Base-by-base conservation (phyloP, 2,329 filamentous ascomycete genomes). In the Fusarium pseudoanthophilum region DNA sequence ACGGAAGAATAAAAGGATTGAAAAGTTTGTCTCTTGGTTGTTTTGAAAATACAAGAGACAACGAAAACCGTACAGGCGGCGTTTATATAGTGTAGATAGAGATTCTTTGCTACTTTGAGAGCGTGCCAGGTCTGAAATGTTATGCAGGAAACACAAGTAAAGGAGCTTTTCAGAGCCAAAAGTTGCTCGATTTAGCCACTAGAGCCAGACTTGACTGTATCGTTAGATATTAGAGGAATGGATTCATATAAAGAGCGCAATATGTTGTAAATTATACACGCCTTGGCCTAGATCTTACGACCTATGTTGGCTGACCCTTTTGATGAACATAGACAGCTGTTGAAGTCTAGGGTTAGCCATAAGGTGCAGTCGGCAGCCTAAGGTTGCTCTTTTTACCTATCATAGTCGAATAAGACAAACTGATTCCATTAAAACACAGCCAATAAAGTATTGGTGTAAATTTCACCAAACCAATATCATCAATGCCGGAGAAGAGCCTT, bases 21-120 rank as follows among this genome's bases (percentile, higher is more conserved):
- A 18, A 46, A 59, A 37, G 16, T 11, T 26, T 55, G 26, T 42
- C 49, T 56, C 45, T 57, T 51, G 16, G 40, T 32, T 43, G 48
- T 21, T 42, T 49, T 26, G 45, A 57, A 28, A 28, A 60, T 56
- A 57, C 49, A 45, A 52, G 52, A 48, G 57, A 42, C 37, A 49
- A 40, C 36, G 58, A 43, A 32, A 61, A 51, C 9, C 40, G 40
- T 42, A 61, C n/a, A 55, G 51, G 56, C 24, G 71, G 67, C 71
- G 71, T 73, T 74, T 61, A 57, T 39, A 37, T 39, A 37, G 59
- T 43, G 60, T 51, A 72, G 56, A 68, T 43, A 51, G 57, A 60
- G 59, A 52, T 43, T 64, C 63, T 57, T 58, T 56, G 49, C 43
- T 45, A 49, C 53, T 52, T 62, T 26, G 39, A 72, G 49, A 57